A percentile compares a stretch with the other conserved stretches of the same genome.
Evolutionary conservation across 2,329 filamentous ascomycete species (phyloP).

Genomic region (Cercospora citrullina): DNA sequence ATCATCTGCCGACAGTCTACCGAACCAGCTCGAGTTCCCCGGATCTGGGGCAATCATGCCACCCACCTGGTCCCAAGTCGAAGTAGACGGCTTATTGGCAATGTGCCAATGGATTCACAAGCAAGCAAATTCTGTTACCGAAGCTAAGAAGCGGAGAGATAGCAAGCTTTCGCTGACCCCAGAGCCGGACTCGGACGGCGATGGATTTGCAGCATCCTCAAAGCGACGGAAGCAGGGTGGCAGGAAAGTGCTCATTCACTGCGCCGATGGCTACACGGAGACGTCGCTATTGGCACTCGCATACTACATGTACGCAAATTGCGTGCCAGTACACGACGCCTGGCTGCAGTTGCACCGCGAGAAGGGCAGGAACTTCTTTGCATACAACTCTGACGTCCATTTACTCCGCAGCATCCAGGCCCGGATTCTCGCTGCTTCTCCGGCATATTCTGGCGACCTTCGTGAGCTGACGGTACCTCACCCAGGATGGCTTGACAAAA

Average conservation of each 20-base stretch:
- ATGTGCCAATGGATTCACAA: conserved; percentile 90
- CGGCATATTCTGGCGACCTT: conserved; percentile 51
- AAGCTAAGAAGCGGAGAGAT: conserved; percentile 41
- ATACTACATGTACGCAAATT: conserved; percentile 91
- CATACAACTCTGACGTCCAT: conserved; percentile 86
- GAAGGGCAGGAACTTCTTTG: conserved; percentile 89
- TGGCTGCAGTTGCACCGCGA: conserved; percentile 83
- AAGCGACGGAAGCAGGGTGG: conserved; percentile 39
- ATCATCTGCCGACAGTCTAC: conserved; percentile 43
- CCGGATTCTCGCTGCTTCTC: conserved; percentile 72
- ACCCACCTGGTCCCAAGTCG: conserved; percentile 77
- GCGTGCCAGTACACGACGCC: conserved; percentile 74
- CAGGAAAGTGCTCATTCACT: conserved; percentile 82
- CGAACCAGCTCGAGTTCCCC: conserved; percentile 74
- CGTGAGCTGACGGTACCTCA: conserved; percentile 57
- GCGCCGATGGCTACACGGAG: conserved; percentile 94
- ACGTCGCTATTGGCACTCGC: conserved; percentile 84
- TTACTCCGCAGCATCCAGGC: conserved; percentile 75
- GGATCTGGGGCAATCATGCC: conserved; percentile 91
- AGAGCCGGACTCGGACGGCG: conserved; percentile 53
- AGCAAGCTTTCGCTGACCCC: conserved; percentile 43
- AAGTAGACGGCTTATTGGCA: conserved; percentile 80
- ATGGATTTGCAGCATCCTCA: conserved; percentile 54
- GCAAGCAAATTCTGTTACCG: conserved; percentile 59
- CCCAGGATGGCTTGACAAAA: conserved; percentile 76